A percentile compares a stretch with the other conserved stretches of the same genome.
Conservation (phyloP, 169 alveolate species). For the Cryptosporidium meleagridis region DNA sequence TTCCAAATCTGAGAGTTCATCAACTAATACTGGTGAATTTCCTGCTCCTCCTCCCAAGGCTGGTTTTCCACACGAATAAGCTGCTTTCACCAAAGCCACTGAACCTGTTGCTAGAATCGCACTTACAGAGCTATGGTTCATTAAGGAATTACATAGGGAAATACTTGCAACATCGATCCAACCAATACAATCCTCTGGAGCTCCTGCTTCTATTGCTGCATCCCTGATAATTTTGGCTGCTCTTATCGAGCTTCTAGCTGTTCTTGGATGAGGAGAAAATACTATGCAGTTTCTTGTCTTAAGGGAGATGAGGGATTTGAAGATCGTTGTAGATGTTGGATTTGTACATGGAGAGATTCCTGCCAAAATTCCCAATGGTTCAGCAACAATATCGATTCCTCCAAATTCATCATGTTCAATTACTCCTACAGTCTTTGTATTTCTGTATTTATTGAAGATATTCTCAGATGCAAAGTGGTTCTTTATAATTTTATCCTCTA, state of each 20-base stretch:
- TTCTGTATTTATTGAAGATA: slow-evolving; percentile 69
- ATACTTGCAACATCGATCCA: slow-evolving; percentile 76
- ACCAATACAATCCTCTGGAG: slow-evolving; percentile 75
- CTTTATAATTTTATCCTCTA: slow-evolving; percentile 75
- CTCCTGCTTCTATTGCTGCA: slow-evolving; percentile 79
- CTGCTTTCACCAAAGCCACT: slow-evolving; percentile 76
- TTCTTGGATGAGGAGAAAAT: slow-evolving; percentile 78
- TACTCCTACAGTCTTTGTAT: slow-evolving; percentile 76
- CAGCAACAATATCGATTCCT: slow-evolving; percentile 76
- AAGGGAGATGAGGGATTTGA: slow-evolving; percentile 73
- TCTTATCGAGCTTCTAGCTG: slow-evolving; percentile 69
- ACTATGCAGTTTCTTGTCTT: slow-evolving; percentile 77
- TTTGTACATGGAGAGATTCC: slow-evolving; percentile 77
- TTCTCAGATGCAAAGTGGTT: slow-evolving; percentile 76
- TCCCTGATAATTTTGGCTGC: slow-evolving; percentile 76
- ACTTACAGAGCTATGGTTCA: slow-evolving; percentile 70
- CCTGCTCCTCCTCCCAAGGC: slow-evolving; percentile 80
- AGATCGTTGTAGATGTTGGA: slow-evolving; percentile 78
- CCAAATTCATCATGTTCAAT: slow-evolving; percentile 75
- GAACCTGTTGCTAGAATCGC: slow-evolving; percentile 77
- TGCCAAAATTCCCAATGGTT: slow-evolving; percentile 77
- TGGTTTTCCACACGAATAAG: slow-evolving; percentile 79
- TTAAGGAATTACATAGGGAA: slow-evolving; percentile 46
- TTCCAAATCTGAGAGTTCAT: slow-evolving; percentile 75
- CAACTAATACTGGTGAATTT: slow-evolving; percentile 77